These are phyloP conservation scores for Serendipita sp. DNA, from an alignment of 768 basidiomycete genomes.

Conservation along the genomic window DNA sequence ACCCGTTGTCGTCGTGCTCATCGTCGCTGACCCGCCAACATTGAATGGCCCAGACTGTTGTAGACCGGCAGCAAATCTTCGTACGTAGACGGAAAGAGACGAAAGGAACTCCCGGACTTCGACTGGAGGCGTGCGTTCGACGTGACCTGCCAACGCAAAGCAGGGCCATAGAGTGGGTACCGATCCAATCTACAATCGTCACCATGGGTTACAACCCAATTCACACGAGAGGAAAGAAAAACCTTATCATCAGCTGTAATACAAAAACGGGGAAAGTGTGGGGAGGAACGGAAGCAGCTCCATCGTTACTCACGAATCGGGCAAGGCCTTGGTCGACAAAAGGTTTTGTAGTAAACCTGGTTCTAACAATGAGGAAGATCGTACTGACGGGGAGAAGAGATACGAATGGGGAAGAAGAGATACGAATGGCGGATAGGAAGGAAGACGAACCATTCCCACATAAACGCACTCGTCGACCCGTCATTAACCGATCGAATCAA, in stretches of 20 bases:
- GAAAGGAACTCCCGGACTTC: conserved; percentile 43
- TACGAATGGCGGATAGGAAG: background rate
- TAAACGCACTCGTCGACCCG: conserved; percentile 74
- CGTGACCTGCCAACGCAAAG: conserved; percentile 66
- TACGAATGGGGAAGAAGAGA: background rate
- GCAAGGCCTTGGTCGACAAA: conserved; percentile 64
- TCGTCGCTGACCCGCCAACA: too few species aligned
- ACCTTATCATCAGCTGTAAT: too few species aligned
- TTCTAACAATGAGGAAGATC: too few species aligned
- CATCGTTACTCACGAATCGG: conserved; percentile 49
- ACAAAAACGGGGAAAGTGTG: too few species aligned
- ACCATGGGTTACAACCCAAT: background rate
- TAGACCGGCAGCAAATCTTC: conserved; percentile 31
- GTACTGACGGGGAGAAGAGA: too few species aligned
- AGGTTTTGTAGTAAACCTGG: conserved; percentile 61
- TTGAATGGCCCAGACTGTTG: conserved; percentile 7
- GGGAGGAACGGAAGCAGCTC: background rate
- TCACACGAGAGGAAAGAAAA: too few species aligned
- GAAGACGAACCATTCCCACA: conserved; percentile 66
- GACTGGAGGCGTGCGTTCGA: conserved; percentile 52
- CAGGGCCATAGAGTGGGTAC: conserved; percentile 89
- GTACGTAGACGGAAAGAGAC: conserved; percentile 47
- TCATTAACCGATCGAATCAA: conserved; percentile 79
- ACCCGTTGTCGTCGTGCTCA: too few species aligned
- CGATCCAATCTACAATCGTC: conserved; percentile 45